Base-by-base conservation (phyloP, 2,329 filamentous ascomycete genomes). In the Drechslera avenae region DNA sequence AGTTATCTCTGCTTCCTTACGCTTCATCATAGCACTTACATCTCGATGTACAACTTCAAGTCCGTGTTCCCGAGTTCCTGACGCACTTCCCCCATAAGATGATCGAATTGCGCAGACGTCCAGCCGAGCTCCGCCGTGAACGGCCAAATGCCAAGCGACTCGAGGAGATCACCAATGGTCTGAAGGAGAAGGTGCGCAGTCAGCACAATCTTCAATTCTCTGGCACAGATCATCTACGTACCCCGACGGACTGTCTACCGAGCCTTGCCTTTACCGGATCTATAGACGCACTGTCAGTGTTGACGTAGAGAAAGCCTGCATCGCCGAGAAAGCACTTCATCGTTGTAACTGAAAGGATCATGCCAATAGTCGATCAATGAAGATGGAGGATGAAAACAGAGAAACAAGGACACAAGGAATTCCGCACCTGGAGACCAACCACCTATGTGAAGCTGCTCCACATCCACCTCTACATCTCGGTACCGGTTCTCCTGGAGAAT, bases 131-230 rank as follows among this genome's bases (percentile, higher is more conserved):
- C 54, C 30, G 67, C 57, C 7, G 67, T 73, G 30, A 75, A 69
- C 1, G 71, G 68, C 71, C 71, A 75, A 10, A 73, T 56, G 7
- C 70, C 66, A 12, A 70, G 63, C 9, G 72, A 74, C 17, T 73
- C 69, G 10, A 75, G 60, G 46, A 74, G 62, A 39, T 72, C 66
- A 9, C 63, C 63, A 19, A 74, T 56, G 50, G 73, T 65, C 13
- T 57, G 55, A 2, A 21, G n/a, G 17, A 14, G 26, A 13, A 16
- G 6, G 23, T 18, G 14, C 6, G 21, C 17, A 12, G 39, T 48
- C 19, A 54, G 50, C 19, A 30, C 26, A 31, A 13, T 3, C 19
- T n/a, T 23, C 30, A 12, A 18, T 19, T 14, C 21, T 12, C 9
- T n/a, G 14, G 5, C 18, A 12, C 9, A 12, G 31, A 10, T 26